Conservation (phyloP, 805 yeast genomes). For the Metschnikowia corniflorae region DNA sequence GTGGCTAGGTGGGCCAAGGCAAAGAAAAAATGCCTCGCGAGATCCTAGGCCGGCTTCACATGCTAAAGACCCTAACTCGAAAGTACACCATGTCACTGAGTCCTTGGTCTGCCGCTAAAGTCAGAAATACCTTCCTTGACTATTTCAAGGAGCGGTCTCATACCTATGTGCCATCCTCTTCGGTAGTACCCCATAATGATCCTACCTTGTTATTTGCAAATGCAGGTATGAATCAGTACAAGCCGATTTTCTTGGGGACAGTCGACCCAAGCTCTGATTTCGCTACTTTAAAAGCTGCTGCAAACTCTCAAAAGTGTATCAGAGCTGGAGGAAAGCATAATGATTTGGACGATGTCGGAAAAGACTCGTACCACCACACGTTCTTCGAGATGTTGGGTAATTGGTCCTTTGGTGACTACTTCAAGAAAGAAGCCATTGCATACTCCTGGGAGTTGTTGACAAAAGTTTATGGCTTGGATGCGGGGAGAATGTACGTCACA, state of each 20-base stretch:
- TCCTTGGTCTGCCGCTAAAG: conserved; percentile 46
- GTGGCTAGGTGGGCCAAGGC: too few relatives aligned
- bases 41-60: conserved; percentile 4
- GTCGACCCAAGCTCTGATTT: conserved; percentile 93
- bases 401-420: conserved; percentile 99
- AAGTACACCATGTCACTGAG: conserved; percentile 16
- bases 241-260: conserved; percentile 95
- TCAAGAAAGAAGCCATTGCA: conserved; percentile 87
- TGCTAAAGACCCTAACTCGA: conserved; percentile 19
- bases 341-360: conserved; percentile 97
- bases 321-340: conserved; percentile 99
- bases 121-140: conserved; percentile 82
- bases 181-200: conserved; percentile 96
- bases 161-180: conserved; percentile 84
- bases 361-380: conserved; percentile 97
- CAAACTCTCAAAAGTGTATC: conserved; percentile 95
- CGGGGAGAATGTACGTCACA: conserved; percentile 85
- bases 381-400: conserved; percentile 99
- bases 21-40: conserved; percentile 10
- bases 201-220: conserved; percentile 95
- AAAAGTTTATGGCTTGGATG: conserved; percentile 71
- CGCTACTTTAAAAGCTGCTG: conserved; percentile 80
- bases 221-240: conserved; percentile 99
- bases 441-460: conserved; percentile 93
- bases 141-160: conserved; percentile 70